Percentiles rank a stretch among this genome's conserved stretches.
Evolutionary conservation across 1,284 basidiomycete species (phyloP).

Genomic region (Pterulicium gracile): DNA sequence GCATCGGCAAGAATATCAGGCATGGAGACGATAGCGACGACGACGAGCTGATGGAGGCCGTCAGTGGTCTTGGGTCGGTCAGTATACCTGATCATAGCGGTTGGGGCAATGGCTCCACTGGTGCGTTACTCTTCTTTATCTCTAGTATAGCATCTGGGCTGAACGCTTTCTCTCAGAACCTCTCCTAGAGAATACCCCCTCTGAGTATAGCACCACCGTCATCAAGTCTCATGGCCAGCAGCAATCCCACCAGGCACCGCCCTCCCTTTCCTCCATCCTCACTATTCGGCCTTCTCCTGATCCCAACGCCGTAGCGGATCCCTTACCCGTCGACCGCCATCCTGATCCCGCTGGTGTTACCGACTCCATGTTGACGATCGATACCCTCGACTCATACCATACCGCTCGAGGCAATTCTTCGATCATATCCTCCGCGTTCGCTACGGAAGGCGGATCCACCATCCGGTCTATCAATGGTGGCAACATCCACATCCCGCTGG

Average conservation of each 20-base stretch:
- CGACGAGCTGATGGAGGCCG: constrained; percentile 60
- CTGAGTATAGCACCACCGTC: constrained; percentile 61
- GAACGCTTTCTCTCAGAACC: no score
- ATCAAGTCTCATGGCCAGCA: constrained; percentile 30
- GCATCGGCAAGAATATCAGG: constrained; percentile 50
- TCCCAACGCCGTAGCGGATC: constrained; percentile 19
- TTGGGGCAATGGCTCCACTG: constrained; percentile 31
- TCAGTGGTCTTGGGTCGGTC: constrained; percentile 34
- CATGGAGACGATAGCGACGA: constrained; percentile 39
- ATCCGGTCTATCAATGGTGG: constrained; percentile 35
- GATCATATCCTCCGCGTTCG: constrained; percentile 46
- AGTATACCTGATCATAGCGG: constrained; percentile 38
- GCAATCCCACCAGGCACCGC: constrained; percentile 30
- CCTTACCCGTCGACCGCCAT: no score
- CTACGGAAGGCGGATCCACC: constrained; percentile 64
- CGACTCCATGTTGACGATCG: constrained; percentile 47
- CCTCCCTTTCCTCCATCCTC: constrained; percentile 61
- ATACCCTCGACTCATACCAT: constrained; percentile 57
- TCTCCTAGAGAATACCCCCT: constrained; percentile 35
- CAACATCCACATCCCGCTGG: constrained; percentile 33
- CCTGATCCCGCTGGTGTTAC: constrained; percentile 22
- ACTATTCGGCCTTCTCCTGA: constrained; percentile 46
- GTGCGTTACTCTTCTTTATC: no score
- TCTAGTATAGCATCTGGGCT: no score
- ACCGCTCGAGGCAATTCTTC: constrained; percentile 43